Base-by-base conservation (phyloP, 1,139 yeast species). In the Diutina scorzettiae region DNA sequence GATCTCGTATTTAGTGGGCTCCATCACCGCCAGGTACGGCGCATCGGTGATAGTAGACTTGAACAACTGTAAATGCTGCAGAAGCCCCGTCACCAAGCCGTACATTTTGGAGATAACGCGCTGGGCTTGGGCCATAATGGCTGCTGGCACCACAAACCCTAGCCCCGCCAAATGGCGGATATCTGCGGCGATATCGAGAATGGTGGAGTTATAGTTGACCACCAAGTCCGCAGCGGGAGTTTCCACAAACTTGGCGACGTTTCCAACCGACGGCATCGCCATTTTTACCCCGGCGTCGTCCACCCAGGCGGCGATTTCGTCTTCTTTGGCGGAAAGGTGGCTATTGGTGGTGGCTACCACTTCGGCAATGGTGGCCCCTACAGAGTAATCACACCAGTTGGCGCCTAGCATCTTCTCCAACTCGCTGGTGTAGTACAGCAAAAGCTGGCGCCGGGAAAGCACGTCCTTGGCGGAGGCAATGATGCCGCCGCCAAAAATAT, bases 301-400 rank as follows among this genome's bases (percentile, higher is more conserved):
- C 5, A 70, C 44, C 91, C 94, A 84, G 2, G 56, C 53, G 1
- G 63, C 59, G 47, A 69, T 73, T 0, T 71, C 49, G 0, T 45
- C 53, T 5, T 3, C 17, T 7, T 66, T 59, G 0, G 77, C 57
- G 43, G 78, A 65, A 11, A 78, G 59, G 40, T 66, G 71, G 19
- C 64, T 59, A 16, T 66, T 53, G 40, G 82, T 63, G 1, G 63
- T 58, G 1, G 55, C 52, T 14, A 77, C 66, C 45, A 77, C 84
- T 1, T 66, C 56, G 14, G 69, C 64, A 1, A 89, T 71, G 47
- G 71, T 74, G 43, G 69, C 72, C 0, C 96, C 96, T 41, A 81
- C 79, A 0, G 89, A 77, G 50, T 80, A 84, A 37, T 74, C 68
- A 41, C 63, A 65, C 96, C 96, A 89, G 25, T 79, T 81, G 12